Evolutionary conservation across 805 yeast species (phyloP), one percentile per base, ranked within the genome.

Genomic region (Cyberlindnera veronae): DNA sequence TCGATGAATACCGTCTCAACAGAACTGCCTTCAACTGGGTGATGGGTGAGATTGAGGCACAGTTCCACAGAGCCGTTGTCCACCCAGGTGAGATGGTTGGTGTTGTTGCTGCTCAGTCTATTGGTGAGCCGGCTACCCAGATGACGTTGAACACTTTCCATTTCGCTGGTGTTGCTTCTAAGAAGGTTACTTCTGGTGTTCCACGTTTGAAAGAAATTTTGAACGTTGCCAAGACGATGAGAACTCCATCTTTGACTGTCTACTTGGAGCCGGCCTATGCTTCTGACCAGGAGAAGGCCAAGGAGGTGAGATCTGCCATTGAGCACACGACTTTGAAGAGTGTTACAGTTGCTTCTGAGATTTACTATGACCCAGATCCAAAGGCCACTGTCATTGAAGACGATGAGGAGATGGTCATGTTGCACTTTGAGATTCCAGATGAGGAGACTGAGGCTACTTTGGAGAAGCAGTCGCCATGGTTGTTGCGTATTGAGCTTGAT

Each of bases 51-150:
- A 77, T 93, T 49, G 96, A 90, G 60, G 78, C 93, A 23, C 96
- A 90, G 64, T 93, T 91, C 69, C 88, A 88, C 51, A 85, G 83
- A 64, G 80, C 96, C 8, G 72, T 86, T 61, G 96, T 89, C 32
- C 91, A 90, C 48, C 96, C 98, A 4, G 97, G 97, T 74, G 97
- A 90, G 63, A 90, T 90, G 96, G 97, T 90, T 43, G 97, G 97
- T 72, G 95, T 90, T 38, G 77, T 90, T 58, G 97, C 97, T 38
- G 96, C 97, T 2, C 97, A 90, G 70, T 88, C 96, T 27, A 90
- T 90, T 67, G 97, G 97, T 71, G 97, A 90, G 63, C 97, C 97
- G 37, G 96, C 97, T 29, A 90, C 97, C 23, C 97, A 90, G 66
- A 90, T 90, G 97, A 90, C 97, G 3, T 75, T 90, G 67, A 90